Evolutionary conservation across 257 asterid species (phyloP), one percentile per base, ranked within the genome.

Genomic region (Osmanthus fragrans): DNA sequence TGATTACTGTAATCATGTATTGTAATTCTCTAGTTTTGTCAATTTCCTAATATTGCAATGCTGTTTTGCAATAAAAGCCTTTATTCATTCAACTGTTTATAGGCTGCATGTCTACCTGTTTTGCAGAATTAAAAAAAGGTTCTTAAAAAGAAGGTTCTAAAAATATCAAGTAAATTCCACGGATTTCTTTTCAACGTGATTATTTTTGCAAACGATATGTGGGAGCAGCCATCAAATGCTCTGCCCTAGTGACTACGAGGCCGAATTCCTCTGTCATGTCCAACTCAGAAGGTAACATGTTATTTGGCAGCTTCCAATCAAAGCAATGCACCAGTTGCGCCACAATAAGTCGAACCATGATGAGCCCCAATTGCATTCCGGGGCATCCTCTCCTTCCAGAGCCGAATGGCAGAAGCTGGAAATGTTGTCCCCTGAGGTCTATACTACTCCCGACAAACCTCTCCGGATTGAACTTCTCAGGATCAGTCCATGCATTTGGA

Each of bases 271-370:
- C 89, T 8, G 67, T 76, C 89, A 86, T 86, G 58, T 90, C 88
- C 78, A 90, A 66, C 27, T 88, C 87, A 36, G 81, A 34, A 0
- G 92, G 88, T 23, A 33, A 3, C 83, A 73, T 81, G 21, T 13
- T 85, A 79, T 88, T 33, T n/a, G 92, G 90, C 21, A 88, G 88
- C 71, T 84, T 23, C 89, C 91, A 88, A 58, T 90, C 81, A 33
- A 87, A 90, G 80, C 93, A 90, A 37, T 90, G 96, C 12, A 88
- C 89, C 32, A 88, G 67, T 7, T 90, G 93, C 2, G 93, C 86
- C 11, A 86, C 89, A 16, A 90, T 79, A 0, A 87, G 76, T 4
- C 86, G 85, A 36, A 87, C 86, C 47, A 80, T 76, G 23, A 82
- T 83, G 7, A 90, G 75, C 6, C 90, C 96, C 5, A 90, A 36